Evolutionary conservation across 345 rosid species (phyloP).

Genomic region (Dipteronia sinensis): DNA sequence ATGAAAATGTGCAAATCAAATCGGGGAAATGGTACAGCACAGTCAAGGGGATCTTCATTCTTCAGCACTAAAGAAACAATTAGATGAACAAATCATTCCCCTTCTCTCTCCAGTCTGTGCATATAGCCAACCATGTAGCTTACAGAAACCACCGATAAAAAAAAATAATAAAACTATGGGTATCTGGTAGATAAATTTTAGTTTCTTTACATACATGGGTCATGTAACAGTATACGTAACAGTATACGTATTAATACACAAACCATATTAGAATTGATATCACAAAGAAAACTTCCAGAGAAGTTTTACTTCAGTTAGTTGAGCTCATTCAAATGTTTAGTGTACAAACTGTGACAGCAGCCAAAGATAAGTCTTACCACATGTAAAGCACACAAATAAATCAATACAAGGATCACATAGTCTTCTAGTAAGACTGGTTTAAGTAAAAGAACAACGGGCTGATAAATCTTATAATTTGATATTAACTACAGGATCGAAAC

Average conservation of each 20-base stretch:
- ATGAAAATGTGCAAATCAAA: neutral
- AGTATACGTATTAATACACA: neutral
- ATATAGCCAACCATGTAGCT: neutral
- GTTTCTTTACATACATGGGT: neutral
- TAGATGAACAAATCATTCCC: neutral
- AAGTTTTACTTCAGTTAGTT: neutral
- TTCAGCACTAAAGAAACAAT: neutral
- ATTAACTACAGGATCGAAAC: conserved; percentile 23
- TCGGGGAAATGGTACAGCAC: conserved; percentile 5
- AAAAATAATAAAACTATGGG: neutral
- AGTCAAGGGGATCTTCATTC: neutral
- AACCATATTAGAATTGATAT: neutral
- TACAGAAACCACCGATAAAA: neutral
- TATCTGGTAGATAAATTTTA: neutral
- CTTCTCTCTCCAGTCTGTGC: neutral
- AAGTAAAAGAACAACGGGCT: neutral
- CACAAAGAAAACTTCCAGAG: neutral
- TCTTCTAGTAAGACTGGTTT: neutral
- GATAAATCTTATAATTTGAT: neutral
- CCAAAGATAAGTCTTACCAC: neutral
- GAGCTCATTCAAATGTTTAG: neutral
- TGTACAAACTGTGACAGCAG: neutral
- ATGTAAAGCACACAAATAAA: neutral
- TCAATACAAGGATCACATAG: neutral
- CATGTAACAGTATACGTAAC: neutral